Percentiles rank a stretch among this genome's conserved stretches.
phyloP scores from a whole-genome alignment of 495 filamentous ascomycete genomes.

The Daldinia concentrica region DNA sequence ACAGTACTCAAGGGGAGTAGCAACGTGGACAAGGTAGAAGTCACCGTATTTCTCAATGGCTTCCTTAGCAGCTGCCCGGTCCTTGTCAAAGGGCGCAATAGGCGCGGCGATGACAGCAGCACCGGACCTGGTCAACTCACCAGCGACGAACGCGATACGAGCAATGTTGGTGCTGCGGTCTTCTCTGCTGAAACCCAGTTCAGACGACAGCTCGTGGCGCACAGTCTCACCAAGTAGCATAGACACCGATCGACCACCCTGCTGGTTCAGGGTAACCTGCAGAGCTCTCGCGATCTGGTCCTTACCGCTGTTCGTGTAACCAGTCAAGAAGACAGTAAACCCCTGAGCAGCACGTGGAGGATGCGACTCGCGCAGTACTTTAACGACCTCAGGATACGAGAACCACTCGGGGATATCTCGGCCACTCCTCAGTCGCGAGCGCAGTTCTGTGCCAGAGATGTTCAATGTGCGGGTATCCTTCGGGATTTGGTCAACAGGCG shows the following conservation, averaged over 20 bases:
- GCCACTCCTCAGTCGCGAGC: constrained; percentile 85
- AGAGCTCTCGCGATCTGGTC: constrained; percentile 94
- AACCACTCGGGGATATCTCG: constrained; percentile 98
- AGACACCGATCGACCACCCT: constrained; percentile 92
- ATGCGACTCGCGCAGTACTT: constrained; percentile 92
- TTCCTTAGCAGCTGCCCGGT: constrained; percentile 78
- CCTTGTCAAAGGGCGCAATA: constrained; percentile 91
- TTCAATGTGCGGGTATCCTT: constrained; percentile 88
- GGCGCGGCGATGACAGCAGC: constrained; percentile 96
- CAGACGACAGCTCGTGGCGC: constrained; percentile 88
- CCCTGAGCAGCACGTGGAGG: constrained; percentile 88
- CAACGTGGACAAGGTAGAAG: constrained; percentile 95
- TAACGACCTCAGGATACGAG: constrained; percentile 98
- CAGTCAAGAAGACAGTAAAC: constrained; percentile 98
- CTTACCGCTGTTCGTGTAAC: constrained; percentile 96
- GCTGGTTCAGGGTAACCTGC: constrained; percentile 98
- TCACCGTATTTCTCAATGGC: constrained; percentile 85
- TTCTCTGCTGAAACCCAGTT: constrained; percentile 92
- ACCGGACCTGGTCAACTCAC: constrained; percentile 90
- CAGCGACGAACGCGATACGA: constrained; percentile 95
- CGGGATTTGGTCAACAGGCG: constrained; percentile 87
- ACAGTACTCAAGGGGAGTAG: constrained; percentile 88
- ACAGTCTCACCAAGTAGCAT: constrained; percentile 95
- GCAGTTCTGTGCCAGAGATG: constrained; percentile 96
- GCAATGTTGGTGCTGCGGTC: constrained; percentile 96